Percentiles rank a stretch among this genome's conserved stretches.
Evolutionary conservation across 331 rosid species (phyloP).

Genomic region (Rhamnella rubrinervis): DNA sequence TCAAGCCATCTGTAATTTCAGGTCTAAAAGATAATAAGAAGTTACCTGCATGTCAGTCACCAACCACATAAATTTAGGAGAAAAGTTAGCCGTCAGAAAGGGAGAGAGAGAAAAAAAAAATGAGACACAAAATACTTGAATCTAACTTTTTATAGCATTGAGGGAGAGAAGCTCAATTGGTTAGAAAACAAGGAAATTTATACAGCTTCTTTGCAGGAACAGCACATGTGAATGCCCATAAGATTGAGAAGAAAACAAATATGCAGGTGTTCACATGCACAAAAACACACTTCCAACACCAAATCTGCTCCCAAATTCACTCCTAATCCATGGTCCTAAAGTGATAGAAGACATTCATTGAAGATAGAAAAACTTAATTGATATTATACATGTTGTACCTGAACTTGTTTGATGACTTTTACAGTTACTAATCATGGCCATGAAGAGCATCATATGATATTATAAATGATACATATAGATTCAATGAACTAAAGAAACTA

Average conservation of each 20-base stretch:
- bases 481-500: neutral
- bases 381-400: neutral
- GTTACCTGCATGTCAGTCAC: slow-evolving; percentile 74
- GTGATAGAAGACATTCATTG: neutral
- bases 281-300: slow-evolving; percentile 6
- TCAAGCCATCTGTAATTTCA: slow-evolving; percentile 42
- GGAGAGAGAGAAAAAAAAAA: neutral
- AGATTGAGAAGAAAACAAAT: neutral
- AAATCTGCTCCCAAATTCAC: neutral
- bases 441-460: neutral
- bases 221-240: slow-evolving; percentile 7
- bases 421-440: neutral
- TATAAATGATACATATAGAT: neutral
- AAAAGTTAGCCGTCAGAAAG: neutral
- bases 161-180: too few relatives aligned
- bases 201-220: neutral
- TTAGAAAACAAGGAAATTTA: too few relatives aligned
- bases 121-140: neutral
- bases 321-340: slow-evolving; percentile 1
- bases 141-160: too few relatives aligned
- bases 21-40: slow-evolving; percentile 88
- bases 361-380: neutral
- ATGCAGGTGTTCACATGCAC: neutral
- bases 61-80: slow-evolving; percentile 29
- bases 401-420: neutral